Evolutionary conservation across 805 yeast genomes (phyloP).

Genomic region (Candida stauntonica): DNA sequence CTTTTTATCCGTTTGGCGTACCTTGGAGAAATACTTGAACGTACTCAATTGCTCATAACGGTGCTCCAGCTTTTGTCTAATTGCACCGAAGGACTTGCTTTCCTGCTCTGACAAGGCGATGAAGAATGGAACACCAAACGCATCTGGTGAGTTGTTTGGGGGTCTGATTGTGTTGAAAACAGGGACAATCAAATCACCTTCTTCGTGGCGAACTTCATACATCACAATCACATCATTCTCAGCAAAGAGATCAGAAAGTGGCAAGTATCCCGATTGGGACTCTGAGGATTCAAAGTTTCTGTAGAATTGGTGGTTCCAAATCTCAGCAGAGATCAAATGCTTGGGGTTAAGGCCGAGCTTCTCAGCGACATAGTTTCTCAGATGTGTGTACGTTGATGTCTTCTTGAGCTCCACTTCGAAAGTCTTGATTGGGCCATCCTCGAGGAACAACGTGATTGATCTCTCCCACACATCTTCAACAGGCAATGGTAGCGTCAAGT

Average conservation of each 20-base stretch:
- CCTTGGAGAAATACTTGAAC: constrained; percentile 31
- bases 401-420: constrained; percentile 73
- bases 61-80: constrained; percentile 53
- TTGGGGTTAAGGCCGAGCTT: constrained; percentile 36
- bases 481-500: constrained; percentile 86
- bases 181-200: constrained; percentile 56
- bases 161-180: constrained; percentile 45
- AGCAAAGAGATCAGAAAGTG: constrained; percentile 62
- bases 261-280: constrained; percentile 47
- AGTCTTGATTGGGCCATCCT: constrained; percentile 41
- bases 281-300: constrained; percentile 63
- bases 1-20: constrained; percentile 15
- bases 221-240: constrained; percentile 61
- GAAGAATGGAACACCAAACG: constrained; percentile 78
- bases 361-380: constrained; percentile 56
- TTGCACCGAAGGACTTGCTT: constrained; percentile 48
- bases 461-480: constrained; percentile 68
- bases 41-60: constrained; percentile 46
- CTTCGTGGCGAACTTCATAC: constrained; percentile 43
- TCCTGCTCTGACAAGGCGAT: constrained; percentile 53
- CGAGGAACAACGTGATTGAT: constrained; percentile 58
- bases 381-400: constrained; percentile 56
- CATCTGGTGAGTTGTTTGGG: constrained; percentile 38
- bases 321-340: constrained; percentile 48
- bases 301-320: constrained; percentile 66